Base-by-base conservation (phyloP, 2,329 filamentous ascomycete species). In the Phialemoniopsis sp. region DNA sequence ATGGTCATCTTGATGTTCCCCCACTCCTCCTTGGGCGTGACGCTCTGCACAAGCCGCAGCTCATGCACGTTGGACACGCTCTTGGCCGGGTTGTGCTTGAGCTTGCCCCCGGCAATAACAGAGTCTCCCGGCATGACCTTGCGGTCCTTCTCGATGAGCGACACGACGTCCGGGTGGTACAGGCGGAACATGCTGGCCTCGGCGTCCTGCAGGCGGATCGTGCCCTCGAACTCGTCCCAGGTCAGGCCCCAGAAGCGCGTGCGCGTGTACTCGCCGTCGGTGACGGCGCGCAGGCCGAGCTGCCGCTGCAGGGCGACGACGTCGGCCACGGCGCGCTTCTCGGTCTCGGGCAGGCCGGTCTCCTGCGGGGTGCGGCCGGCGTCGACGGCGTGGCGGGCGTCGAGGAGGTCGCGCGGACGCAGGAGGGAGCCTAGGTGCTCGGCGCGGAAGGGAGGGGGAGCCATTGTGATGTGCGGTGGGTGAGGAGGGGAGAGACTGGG, bases 231-330 rank as follows among this genome's bases (percentile, higher is more conserved):
- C 50, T 76, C 71, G 40, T 75, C 69, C 70, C 71, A 76, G 59
- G 71, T 72, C 8, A 67, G 56, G 13, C 72, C 72, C 72, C 72
- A 72, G 57, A 72, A 72, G 33, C 67, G 64, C 13, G 69, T 73
- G 36, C 72, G 69, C 48, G 63, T 63, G 56, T 82, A 89, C 63
- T 90, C 86, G 55, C 86, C 86, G 49, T 82, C 82, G 32, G 76
- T 85, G 41, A 89, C 70, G 18, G 76, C 79, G 45, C 78, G 76
- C 55, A 84, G 76, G 34, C 84, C 80, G 2, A 85, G 68, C 40
- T 82, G 73, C 39, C 74, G 72, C 67, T 89, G 86, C 43, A 82
- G 67, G 56, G 81, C 73, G 40, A 89, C 80, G 17, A 87, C 78
- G 10, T 85, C 71, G 33, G 72, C 73, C 47, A 88, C 77, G 29